These are phyloP conservation scores for Pythium inflatum DNA, from an alignment of 352 stramenopile species.

Conservation along the genomic window DNA sequence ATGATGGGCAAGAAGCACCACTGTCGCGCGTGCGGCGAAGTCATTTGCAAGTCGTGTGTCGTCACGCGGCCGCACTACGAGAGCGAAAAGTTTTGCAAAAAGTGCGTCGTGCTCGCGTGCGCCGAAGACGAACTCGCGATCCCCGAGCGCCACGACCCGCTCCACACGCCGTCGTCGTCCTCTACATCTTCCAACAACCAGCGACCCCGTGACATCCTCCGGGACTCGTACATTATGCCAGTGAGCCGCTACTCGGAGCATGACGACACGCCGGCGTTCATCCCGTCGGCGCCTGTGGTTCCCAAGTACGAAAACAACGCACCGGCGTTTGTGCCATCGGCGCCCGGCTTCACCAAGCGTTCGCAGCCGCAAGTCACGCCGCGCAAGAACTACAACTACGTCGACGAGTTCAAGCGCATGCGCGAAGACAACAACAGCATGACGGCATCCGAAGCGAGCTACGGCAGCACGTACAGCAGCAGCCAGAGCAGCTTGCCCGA, in stretches of 20 bases:
- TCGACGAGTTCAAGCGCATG: constrained; percentile 22
- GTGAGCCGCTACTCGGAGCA: constrained; percentile 13
- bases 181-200: constrained; percentile 38
- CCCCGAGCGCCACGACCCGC: constrained; percentile 28
- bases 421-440: constrained; percentile 27
- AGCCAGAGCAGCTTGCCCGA: too few species aligned
- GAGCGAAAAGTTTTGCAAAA: constrained; percentile 74
- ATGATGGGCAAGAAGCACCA: constrained; percentile 79
- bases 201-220: constrained; percentile 1
- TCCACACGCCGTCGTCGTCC: constrained; percentile 18
- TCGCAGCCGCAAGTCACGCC: constrained; percentile 2
- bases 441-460: constrained; percentile 27
- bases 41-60: constrained; percentile 78
- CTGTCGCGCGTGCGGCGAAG: constrained; percentile 75
- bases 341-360: neutral
- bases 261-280: too few species aligned
- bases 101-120: constrained; percentile 65
- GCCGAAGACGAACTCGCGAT: constrained; percentile 40
- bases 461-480: constrained; percentile 24
- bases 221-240: constrained; percentile 18
- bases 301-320: too few species aligned
- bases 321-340: too few species aligned
- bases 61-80: constrained; percentile 49
- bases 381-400: constrained; percentile 4
- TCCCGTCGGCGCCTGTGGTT: too few species aligned